These are phyloP conservation scores for Picochlorum costavermella DNA, from an alignment of 139 green algal species.

Conservation along the genomic window DNA sequence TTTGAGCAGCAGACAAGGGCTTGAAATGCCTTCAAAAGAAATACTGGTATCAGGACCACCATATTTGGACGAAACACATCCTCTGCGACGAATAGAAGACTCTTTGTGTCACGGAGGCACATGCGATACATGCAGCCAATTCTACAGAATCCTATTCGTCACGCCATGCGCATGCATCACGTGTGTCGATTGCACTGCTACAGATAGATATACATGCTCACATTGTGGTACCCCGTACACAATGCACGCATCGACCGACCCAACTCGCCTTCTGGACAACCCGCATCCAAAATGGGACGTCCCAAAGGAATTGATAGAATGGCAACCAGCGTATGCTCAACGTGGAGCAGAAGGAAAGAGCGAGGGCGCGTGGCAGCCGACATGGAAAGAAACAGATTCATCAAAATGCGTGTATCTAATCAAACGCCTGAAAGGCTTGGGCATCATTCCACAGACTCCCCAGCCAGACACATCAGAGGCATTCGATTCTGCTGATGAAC, in stretches of 20 bases:
- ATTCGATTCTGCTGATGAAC: too few relatives aligned
- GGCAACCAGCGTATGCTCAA: constrained; percentile 85
- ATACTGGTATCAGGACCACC: neutral
- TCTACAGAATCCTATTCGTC: constrained; percentile 52
- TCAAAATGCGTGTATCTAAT: constrained; percentile 71
- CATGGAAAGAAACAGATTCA: constrained; percentile 61
- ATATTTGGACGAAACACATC: constrained; percentile 27
- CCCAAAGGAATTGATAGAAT: constrained; percentile 86
- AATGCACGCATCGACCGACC: constrained; percentile 56
- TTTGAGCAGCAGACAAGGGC: constrained; percentile 19
- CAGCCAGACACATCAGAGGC: too few relatives aligned
- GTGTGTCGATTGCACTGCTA: constrained; percentile 68
- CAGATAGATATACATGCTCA: constrained; percentile 19
- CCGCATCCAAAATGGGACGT: constrained; percentile 65
- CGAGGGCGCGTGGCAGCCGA: constrained; percentile 58
- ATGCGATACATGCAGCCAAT: constrained; percentile 38
- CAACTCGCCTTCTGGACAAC: constrained; percentile 36
- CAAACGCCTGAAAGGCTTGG: constrained; percentile 40
- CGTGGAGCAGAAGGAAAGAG: constrained; percentile 12
- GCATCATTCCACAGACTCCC: constrained; percentile 16
- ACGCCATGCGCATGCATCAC: constrained; percentile 82
- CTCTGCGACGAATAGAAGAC: constrained; percentile 47
- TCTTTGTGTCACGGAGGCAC: constrained; percentile 39
- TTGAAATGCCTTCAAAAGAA: constrained; percentile 9
- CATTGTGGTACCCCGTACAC: constrained; percentile 14